These are phyloP conservation scores for Leucogyrophana mollusca DNA, from an alignment of 768 basidiomycete genomes.

Conservation along the genomic window DNA sequence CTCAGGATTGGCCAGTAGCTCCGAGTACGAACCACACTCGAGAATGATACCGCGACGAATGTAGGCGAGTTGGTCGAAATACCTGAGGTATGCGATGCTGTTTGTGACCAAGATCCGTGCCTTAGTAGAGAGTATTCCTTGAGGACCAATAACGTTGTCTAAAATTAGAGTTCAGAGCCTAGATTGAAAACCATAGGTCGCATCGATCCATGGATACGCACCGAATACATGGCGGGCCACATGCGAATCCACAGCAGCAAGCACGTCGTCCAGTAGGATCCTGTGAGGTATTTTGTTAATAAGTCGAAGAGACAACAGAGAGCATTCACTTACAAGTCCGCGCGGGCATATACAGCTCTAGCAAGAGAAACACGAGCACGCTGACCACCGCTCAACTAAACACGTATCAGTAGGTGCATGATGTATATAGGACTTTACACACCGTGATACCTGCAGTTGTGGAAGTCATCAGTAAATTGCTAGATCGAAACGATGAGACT, in stretches of 20 bases:
- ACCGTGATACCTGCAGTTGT: constrained; percentile 52
- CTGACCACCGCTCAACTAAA: constrained; percentile 78
- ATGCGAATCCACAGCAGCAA: constrained; percentile 85
- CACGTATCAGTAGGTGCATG: background rate
- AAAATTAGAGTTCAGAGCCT: background rate
- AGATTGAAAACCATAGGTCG: background rate
- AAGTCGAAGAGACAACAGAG: background rate
- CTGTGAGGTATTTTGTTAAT: constrained; percentile 30
- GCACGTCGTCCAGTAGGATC: constrained; percentile 84
- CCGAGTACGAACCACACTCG: constrained; percentile 67
- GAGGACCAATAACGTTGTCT: constrained; percentile 87
- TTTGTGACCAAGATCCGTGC: constrained; percentile 88
- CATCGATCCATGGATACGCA: constrained; percentile 23
- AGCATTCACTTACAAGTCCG: constrained; percentile 66
- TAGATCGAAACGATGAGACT: background rate
- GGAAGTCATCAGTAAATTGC: background rate
- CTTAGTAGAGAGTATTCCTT: constrained; percentile 78
- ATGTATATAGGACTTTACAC: constrained; percentile 18
- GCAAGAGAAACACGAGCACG: constrained; percentile 83
- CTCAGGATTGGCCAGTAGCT: constrained; percentile 56
- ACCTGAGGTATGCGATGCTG: constrained; percentile 75
- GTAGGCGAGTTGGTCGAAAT: constrained; percentile 74
- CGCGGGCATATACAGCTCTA: constrained; percentile 86
- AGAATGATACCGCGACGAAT: constrained; percentile 81
- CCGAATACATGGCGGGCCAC: constrained; percentile 86